Evolutionary conservation across 768 basidiomycete genomes (phyloP).

Genomic region (Ramaria sp.): DNA sequence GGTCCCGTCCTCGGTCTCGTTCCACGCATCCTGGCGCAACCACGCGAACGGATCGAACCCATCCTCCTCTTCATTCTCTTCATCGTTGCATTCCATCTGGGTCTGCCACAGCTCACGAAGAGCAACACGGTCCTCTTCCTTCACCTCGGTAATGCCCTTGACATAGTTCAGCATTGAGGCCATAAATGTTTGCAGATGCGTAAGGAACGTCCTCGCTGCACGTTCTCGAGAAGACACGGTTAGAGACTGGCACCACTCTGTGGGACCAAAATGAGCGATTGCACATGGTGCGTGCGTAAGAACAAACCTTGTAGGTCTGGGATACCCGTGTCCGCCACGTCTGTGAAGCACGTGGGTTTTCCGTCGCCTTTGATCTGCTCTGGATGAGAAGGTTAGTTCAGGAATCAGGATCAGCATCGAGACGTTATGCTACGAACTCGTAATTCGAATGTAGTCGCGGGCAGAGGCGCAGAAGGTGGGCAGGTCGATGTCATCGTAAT

Average conservation of each 20-base stretch:
- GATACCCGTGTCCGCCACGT: slow-evolving; percentile 42
- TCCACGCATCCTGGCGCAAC: not conserved
- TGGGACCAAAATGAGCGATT: not conserved
- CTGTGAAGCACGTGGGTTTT: slow-evolving; percentile 42
- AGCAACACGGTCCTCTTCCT: slow-evolving; percentile 35
- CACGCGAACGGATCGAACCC: slow-evolving; percentile 3
- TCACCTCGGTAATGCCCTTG: slow-evolving; percentile 41
- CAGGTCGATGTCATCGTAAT: slow-evolving; percentile 49
- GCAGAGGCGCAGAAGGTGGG: slow-evolving; percentile 55
- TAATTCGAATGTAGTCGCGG: slow-evolving; percentile 49
- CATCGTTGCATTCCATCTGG: slow-evolving; percentile 25
- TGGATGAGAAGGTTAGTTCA: slow-evolving; percentile 13
- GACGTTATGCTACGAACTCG: slow-evolving; percentile 22
- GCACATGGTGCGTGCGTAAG: not conserved
- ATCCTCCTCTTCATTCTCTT: slow-evolving; percentile 18
- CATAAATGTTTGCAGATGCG: slow-evolving; percentile 38
- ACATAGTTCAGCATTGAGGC: slow-evolving; percentile 39
- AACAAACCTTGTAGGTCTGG: slow-evolving; percentile 34
- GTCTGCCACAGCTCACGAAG: slow-evolving; percentile 37
- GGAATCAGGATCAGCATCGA: not conserved
- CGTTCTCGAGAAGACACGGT: slow-evolving; percentile 44
- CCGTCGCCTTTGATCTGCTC: slow-evolving; percentile 55
- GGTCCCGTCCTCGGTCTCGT: not conserved
- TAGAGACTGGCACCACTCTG: slow-evolving; percentile 44
- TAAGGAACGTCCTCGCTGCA: slow-evolving; percentile 30